Evolutionary conservation across 169 alveolate genomes (phyloP).

Genomic region (Plasmodium gaboni): DNA sequence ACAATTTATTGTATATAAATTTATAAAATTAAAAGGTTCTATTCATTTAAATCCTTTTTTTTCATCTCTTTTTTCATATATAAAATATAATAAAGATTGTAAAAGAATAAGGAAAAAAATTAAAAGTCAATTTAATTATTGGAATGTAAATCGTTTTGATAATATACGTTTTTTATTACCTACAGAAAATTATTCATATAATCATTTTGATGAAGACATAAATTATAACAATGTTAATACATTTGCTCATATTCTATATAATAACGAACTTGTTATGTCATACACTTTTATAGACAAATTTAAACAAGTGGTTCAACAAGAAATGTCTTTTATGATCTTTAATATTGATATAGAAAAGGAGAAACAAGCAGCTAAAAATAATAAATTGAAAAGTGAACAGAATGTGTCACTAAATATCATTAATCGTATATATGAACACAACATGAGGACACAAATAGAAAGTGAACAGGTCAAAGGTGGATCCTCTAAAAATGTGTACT

Average conservation of each 20-base stretch:
- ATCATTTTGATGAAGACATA: constrained; percentile 35
- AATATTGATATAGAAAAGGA: constrained; percentile 35
- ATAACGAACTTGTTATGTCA: constrained; percentile 39
- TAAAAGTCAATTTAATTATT: constrained; percentile 25
- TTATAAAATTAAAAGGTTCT: constrained; percentile 21
- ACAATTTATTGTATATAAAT: constrained; percentile 27
- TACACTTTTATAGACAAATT: constrained; percentile 29
- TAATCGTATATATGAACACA: constrained; percentile 15
- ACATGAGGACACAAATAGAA: neutral
- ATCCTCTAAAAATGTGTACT: neutral
- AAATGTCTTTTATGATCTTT: constrained; percentile 33
- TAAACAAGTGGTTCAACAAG: constrained; percentile 43
- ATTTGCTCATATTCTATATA: constrained; percentile 28
- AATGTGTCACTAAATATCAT: neutral
- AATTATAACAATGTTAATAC: constrained; percentile 27
- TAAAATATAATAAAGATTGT: constrained; percentile 66
- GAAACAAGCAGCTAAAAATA: neutral
- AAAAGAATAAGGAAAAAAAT: constrained; percentile 43
- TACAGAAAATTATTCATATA: constrained; percentile 36
- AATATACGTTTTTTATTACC: constrained; percentile 39
- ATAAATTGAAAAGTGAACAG: neutral
- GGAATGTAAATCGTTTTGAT: constrained; percentile 22
- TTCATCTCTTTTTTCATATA: constrained; percentile 18
- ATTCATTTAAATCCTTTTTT: constrained; percentile 19
- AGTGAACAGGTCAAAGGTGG: neutral